These are phyloP conservation scores for Sporothrix globosa DNA, from an alignment of 2,329 filamentous ascomycete species.

Conservation along the genomic window DNA sequence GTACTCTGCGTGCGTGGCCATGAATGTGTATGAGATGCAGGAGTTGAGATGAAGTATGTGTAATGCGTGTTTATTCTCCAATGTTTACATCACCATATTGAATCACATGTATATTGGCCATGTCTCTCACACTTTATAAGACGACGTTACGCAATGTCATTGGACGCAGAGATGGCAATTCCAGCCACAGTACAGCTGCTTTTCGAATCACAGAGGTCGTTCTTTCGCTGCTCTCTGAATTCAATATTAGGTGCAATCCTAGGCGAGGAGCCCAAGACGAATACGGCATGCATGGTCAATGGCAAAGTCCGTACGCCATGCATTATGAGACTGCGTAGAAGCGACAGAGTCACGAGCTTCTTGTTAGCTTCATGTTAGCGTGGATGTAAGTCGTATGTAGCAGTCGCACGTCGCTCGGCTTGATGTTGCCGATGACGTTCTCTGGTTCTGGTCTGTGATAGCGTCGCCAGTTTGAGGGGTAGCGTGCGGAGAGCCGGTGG, in stretches of 20 bases:
- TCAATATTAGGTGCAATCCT: not conserved
- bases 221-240: not conserved
- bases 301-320: too few relatives aligned
- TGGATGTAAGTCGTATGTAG: too few relatives aligned
- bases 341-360: not conserved
- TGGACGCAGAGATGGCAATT: not conserved
- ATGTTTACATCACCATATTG: not conserved
- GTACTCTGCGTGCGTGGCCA: conserved; percentile 36
- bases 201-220: not conserved
- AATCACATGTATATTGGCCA: not conserved
- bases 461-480: not conserved
- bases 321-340: not conserved
- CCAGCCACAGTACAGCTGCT: not conserved
- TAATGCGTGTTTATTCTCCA: not conserved
- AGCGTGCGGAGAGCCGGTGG: conserved; percentile 15
- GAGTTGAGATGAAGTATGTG: not conserved
- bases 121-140: not conserved
- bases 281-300: not conserved
- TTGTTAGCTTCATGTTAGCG: too few relatives aligned
- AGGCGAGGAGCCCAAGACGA: not conserved
- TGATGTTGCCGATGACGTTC: not conserved
- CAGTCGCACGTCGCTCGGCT: not conserved
- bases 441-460: not conserved
- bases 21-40: not conserved
- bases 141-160: not conserved